phyloP scores from a whole-genome alignment of 208 protist genomes.

The Phytomonas francai region DNA sequence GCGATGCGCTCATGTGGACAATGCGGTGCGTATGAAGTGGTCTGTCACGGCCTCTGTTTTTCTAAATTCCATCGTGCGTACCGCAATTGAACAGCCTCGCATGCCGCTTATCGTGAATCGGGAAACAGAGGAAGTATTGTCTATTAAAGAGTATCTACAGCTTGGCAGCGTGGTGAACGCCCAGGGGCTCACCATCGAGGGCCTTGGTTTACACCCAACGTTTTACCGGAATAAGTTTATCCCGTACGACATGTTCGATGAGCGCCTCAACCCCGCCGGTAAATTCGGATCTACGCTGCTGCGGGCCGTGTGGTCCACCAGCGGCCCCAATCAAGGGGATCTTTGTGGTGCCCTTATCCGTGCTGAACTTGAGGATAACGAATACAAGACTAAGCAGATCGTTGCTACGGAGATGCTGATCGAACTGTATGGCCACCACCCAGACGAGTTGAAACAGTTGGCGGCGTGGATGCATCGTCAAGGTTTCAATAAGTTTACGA shows the following conservation, averaged over 20 bases:
- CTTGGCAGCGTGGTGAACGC: conserved; percentile 48
- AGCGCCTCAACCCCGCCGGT: conserved; percentile 65
- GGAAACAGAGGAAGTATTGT: conserved; percentile 3
- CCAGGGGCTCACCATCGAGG: conserved; percentile 71
- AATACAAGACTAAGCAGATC: conserved; percentile 50
- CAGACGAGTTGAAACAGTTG: conserved; percentile 53
- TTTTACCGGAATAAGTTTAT: conserved; percentile 81
- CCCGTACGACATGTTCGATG: conserved; percentile 69
- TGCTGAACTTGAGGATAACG: conserved; percentile 65
- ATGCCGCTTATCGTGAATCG: conserved; percentile 45
- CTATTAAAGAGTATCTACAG: conserved; percentile 58
- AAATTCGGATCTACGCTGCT: conserved; percentile 60
- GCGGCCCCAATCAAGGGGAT: conserved; percentile 67
- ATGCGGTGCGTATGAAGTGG: conserved; percentile 47
- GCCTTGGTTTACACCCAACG: conserved; percentile 81
- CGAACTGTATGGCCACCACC: conserved; percentile 58
- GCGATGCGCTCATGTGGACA: conserved; percentile 65
- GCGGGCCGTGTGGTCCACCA: conserved; percentile 61
- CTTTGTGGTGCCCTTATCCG: conserved; percentile 74
- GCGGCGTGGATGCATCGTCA: conserved; percentile 76
- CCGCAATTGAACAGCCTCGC: conserved; percentile 54
- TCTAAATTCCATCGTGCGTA: conserved; percentile 59
- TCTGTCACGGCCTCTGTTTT: conserved; percentile 58
- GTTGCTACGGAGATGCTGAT: conserved; percentile 72
- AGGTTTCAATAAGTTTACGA: conserved; percentile 71